Evolutionary conservation across 352 stramenopile species (phyloP), one percentile per base, ranked within the genome.

Genomic region (Globisporangium mamillatum): DNA sequence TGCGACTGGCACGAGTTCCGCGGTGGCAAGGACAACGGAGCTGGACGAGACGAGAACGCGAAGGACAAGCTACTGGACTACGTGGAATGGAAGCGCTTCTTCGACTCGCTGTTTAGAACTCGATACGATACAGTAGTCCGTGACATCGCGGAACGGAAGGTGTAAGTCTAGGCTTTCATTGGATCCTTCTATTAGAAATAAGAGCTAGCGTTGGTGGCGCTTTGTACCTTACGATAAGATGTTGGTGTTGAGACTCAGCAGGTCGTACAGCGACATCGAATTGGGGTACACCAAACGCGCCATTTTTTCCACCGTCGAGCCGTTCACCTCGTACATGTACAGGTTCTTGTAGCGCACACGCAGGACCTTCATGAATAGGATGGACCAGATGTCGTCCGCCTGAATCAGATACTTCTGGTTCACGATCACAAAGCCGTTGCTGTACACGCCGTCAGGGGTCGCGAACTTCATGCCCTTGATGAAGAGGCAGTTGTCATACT

Each of bases 1-100:
- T 92, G 84, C 63, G 57, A 85, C 38, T 94, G 84, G 79, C 72
- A 88, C 57, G 69, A 72, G 57, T 88, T 85, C 56, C 79, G 79
- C 10, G 74, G 76, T 52, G 79, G 79, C 9, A 16, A 76, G 54
- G 79, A 85, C 50, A 57, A 38, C 4, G 34, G 8, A 38, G 34
- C 34, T 38, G 34, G 34, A 38, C 34, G 34, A 38, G 34, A 38
- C 34, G 34, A 38, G 34, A 38, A 38, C 34, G 34, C 8, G 34
- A 38, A 10, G 0, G 34, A 38, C 34, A 38, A 38, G 10, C 34
- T 38, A 7, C 34, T 38, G 34, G 34, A 38, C 34, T 38, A 38
- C 34, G 8, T 9, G 8, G 34, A 38, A 38, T 38, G 34, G 34
- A 38, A 38, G 34, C 5, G 34, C 8, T 38, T 38, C 34, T 38